Evolutionary conservation across 176 grass and related monocot genomes (phyloP).

Genomic region (Bonia amplexicaulis): DNA sequence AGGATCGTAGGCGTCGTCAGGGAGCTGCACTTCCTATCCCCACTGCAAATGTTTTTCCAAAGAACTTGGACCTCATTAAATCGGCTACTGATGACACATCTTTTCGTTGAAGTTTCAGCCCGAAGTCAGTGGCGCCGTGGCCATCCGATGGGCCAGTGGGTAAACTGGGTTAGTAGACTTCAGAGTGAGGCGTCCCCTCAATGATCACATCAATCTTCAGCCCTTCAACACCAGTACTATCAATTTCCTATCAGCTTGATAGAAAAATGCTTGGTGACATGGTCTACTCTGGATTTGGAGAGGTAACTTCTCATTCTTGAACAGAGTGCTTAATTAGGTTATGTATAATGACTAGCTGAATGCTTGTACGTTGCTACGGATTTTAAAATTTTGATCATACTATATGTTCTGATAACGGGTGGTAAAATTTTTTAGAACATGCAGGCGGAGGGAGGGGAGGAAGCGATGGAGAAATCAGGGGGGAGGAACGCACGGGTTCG

Average conservation of each 20-base stretch:
- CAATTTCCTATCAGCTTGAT: not conserved
- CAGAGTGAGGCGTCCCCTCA: conserved; percentile 18
- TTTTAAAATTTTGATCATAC: no score
- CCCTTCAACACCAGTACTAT: conserved; percentile 10
- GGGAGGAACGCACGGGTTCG: no score
- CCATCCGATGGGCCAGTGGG: not conserved
- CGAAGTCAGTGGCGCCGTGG: not conserved
- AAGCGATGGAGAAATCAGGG: no score
- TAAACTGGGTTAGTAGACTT: not conserved
- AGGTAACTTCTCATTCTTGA: not conserved
- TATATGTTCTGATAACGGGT: no score
- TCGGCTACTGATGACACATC: not conserved
- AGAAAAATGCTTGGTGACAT: not conserved
- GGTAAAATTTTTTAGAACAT: no score
- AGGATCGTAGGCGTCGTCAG: no score
- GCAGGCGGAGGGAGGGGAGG: no score
- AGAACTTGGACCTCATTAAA: not conserved
- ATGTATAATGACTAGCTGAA: no score
- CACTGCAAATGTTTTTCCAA: not conserved
- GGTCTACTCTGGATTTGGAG: not conserved
- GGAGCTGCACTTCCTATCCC: not conserved
- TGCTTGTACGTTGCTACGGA: no score
- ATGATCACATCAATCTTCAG: conserved; percentile 26
- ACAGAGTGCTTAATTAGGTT: not conserved
- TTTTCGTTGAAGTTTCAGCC: not conserved